phyloP scores from a whole-genome alignment of 495 filamentous ascomycete genomes.

The Amniculicola lignicola region DNA sequence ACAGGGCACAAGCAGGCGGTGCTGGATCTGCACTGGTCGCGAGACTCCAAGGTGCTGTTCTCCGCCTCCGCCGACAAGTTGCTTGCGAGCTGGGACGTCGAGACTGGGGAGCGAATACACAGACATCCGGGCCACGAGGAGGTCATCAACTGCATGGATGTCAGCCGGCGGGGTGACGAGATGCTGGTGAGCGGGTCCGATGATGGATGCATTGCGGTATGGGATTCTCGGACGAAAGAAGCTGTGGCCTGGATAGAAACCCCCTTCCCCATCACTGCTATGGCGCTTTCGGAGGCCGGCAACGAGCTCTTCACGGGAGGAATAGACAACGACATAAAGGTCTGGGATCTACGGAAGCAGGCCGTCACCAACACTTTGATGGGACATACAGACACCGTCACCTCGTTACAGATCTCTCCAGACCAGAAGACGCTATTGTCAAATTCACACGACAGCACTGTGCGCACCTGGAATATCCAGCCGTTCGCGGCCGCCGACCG shows the following conservation, averaged over 20 bases:
- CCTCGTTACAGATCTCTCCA: constrained; percentile 82
- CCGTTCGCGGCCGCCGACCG: constrained; percentile 89
- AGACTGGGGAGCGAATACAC: constrained; percentile 81
- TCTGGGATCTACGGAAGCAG: constrained; percentile 94
- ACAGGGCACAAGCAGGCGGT: constrained; percentile 86
- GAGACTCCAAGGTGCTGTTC: constrained; percentile 85
- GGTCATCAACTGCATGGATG: constrained; percentile 84
- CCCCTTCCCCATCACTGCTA: constrained; percentile 79
- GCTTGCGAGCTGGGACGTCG: constrained; percentile 91
- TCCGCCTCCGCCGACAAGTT: constrained; percentile 92
- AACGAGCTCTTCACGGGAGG: constrained; percentile 94
- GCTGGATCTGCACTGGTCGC: constrained; percentile 92
- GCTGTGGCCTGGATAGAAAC: constrained; percentile 85
- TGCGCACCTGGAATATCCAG: constrained; percentile 92
- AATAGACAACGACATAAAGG: constrained; percentile 96
- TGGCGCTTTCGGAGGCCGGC: constrained; percentile 85
- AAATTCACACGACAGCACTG: constrained; percentile 89
- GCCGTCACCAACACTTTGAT: constrained; percentile 79
- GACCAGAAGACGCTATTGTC: constrained; percentile 89
- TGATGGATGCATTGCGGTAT: constrained; percentile 85
- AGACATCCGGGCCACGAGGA: constrained; percentile 92
- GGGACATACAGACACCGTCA: constrained; percentile 89
- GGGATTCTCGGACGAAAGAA: constrained; percentile 92
- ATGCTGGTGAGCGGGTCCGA: constrained; percentile 84
- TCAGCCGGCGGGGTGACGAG: constrained; percentile 84